A percentile compares a stretch with the other conserved stretches of the same genome.
Evolutionary conservation across 495 filamentous ascomycete species (phyloP).

Genomic region (Pyronema omphalodes): DNA sequence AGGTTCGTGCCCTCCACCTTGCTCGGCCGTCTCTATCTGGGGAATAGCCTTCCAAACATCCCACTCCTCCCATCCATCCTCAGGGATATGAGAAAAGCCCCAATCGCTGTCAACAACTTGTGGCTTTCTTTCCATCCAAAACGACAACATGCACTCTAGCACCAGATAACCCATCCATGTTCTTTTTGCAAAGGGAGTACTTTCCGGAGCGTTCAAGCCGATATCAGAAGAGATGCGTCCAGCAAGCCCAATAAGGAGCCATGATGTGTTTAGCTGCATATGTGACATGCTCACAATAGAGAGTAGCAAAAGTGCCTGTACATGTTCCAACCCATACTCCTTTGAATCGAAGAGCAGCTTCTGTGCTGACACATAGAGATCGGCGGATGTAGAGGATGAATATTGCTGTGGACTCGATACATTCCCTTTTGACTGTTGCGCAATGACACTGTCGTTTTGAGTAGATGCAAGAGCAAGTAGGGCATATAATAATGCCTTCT

Average conservation of each 20-base stretch:
- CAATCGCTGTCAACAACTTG: constrained; percentile 36
- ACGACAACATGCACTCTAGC: constrained; percentile 44
- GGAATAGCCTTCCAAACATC: constrained; percentile 36
- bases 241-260: constrained; percentile 44
- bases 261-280: constrained; percentile 36
- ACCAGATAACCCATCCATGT: constrained; percentile 46
- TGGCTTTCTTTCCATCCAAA: constrained; percentile 34
- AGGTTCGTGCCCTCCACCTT: not conserved
- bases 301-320: constrained; percentile 45
- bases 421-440: constrained; percentile 16
- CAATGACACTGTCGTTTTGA: constrained; percentile 16
- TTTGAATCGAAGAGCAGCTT: constrained; percentile 40
- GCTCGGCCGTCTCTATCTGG: not conserved
- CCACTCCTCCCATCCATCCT: constrained; percentile 57
- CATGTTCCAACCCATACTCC: constrained; percentile 34
- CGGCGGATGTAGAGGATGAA: not conserved
- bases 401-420: not conserved
- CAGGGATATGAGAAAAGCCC: constrained; percentile 29
- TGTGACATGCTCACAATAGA: constrained; percentile 40
- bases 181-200: constrained; percentile 29
- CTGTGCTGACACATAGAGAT: constrained; percentile 40
- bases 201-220: constrained; percentile 27
- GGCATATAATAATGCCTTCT: constrained; percentile 12
- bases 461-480: constrained; percentile 7
- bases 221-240: constrained; percentile 38